Percentiles rank a stretch among this genome's conserved stretches.
Evolutionary conservation across 2,329 filamentous ascomycete genomes (phyloP).

Genomic region (Cladophialophora chaetospira): DNA sequence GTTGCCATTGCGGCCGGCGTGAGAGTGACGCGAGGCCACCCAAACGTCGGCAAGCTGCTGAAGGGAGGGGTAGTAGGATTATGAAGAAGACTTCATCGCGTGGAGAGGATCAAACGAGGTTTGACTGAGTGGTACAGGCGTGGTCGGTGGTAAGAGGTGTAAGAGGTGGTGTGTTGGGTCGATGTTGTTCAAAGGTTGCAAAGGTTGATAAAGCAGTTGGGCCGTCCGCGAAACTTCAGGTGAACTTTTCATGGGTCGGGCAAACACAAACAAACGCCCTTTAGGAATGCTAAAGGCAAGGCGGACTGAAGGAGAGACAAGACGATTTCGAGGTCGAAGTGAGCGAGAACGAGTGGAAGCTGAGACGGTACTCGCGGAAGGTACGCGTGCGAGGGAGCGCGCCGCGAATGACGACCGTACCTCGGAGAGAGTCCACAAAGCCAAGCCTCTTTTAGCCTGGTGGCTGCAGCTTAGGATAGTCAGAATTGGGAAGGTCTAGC

Average conservation of each 20-base stretch:
- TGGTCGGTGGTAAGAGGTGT: background rate
- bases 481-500: too few species aligned
- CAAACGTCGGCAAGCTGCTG: slow-evolving; percentile 14
- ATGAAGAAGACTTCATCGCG: slow-evolving; percentile 18
- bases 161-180: background rate
- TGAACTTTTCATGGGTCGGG: background rate
- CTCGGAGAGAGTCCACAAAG: background rate
- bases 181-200: background rate
- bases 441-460: too few species aligned
- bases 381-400: background rate
- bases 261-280: background rate
- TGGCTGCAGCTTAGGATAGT: background rate
- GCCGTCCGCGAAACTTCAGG: background rate
- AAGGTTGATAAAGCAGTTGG: background rate
- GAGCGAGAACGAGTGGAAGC: background rate
- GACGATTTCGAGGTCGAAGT: background rate
- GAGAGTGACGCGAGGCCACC: slow-evolving; percentile 11
- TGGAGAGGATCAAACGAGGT: background rate
- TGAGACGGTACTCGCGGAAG: background rate
- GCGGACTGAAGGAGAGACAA: slow-evolving; percentile 3
- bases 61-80: background rate
- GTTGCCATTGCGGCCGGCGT: slow-evolving; percentile 24
- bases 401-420: background rate
- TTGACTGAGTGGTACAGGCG: background rate
- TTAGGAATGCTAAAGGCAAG: background rate